Conservation (phyloP, 164 flowering plant species). For the Cinnamomum chago region DNA sequence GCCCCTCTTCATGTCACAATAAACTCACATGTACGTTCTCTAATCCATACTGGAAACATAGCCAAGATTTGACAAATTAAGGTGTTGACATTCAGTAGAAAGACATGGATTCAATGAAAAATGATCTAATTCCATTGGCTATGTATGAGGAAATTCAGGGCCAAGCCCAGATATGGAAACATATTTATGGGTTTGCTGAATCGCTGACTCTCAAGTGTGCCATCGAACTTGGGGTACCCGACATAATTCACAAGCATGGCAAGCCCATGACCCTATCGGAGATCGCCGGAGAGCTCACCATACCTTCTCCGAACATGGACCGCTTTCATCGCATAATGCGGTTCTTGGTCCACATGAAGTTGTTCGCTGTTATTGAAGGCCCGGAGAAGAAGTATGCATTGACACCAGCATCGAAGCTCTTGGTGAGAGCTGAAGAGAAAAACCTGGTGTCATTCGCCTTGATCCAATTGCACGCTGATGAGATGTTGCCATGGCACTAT, state of each 20-base stretch:
- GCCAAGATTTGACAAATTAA: too few relatives aligned
- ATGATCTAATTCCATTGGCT: background rate
- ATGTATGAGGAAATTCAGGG: background rate
- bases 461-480: background rate
- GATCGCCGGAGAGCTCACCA: background rate
- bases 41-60: too few relatives aligned
- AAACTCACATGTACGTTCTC: too few relatives aligned
- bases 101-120: too few relatives aligned
- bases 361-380: background rate
- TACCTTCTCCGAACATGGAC: background rate
- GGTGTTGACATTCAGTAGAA: too few relatives aligned
- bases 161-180: constrained; percentile 9
- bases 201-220: constrained; percentile 1
- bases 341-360: constrained; percentile 8
- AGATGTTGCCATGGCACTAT: background rate
- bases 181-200: background rate
- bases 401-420: background rate
- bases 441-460: background rate
- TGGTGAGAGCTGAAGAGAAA: background rate
- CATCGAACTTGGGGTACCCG: constrained; percentile 7
- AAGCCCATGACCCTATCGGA: background rate
- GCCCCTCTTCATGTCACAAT: too few relatives aligned
- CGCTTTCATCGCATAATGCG: constrained; percentile 6
- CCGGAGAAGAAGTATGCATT: background rate
- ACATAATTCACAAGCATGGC: constrained; percentile 5